Base-by-base conservation (phyloP, 163 green algal genomes). In the Chloroidium sp. region DNA sequence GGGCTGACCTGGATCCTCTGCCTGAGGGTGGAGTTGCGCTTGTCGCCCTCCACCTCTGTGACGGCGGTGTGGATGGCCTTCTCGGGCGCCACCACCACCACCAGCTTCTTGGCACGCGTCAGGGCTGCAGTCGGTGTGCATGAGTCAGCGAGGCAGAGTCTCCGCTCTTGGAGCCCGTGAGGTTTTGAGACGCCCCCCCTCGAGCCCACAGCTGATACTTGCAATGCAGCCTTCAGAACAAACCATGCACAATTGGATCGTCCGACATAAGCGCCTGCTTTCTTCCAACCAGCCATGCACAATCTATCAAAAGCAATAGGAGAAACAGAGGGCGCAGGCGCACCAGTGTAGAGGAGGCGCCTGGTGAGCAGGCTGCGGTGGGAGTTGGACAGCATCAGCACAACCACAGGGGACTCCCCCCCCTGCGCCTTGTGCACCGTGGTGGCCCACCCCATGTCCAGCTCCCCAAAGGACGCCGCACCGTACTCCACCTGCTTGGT, bases 361-460 rank as follows among this genome's bases (percentile, higher is more conserved):
- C 92, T 86, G 1, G 84, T 84, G 78, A 94, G 84, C 68, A 96
- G 80, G 57, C 79, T 75, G n/a, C 84, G 77, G 80, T 92, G 87
- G 1, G 61, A 4, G 1, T 67, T 74, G 12, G 86, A 85, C 62
- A 97, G 85, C 0, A 85, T 83, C 75, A 97, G 79, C n/a, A 97
- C 81, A 64, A 96, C 92, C 1, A 90, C 85, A 4, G 81, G 82
- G 74, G 90, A 93, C 85, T 97, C 93, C 14, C 88, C 89, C 58
- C 93, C 93, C 84, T 97, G 93, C 60, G 93, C 89, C 87, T 97
- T 97, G 87, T 97, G 93, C 78, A 97, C 88, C 0, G 93, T 97
- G 36, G 89, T 90, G 1, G 92, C 93, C 86, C 90, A 97, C 0
- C 91, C 92, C 76, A 92, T 83, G 80, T 91, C 80, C 69, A 96